Percentiles rank a stretch among this genome's conserved stretches.
Evolutionary conservation across 768 basidiomycete genomes (phyloP).

Genomic region (Trametes cinnabarina): DNA sequence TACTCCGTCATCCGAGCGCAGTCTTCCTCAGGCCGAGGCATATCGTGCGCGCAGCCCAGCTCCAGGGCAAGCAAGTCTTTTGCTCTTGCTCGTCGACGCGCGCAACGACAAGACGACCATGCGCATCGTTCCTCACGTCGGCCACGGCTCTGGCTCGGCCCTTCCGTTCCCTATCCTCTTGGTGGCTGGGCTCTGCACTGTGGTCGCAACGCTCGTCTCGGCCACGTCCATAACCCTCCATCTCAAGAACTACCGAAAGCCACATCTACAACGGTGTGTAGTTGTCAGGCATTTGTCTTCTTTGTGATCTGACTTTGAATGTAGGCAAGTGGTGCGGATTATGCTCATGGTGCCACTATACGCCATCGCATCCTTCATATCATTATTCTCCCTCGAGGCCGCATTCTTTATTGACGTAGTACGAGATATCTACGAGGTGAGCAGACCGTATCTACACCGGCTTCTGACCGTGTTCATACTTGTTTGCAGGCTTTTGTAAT

Average conservation of each 20-base stretch:
- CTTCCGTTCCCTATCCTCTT: conserved; percentile 52
- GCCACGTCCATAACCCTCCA: conserved; percentile 76
- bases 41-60: too few relatives aligned
- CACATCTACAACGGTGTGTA: conserved; percentile 69
- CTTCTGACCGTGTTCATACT: background rate
- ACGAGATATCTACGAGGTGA: conserved; percentile 93
- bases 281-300: background rate
- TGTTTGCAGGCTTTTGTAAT: conserved; percentile 82
- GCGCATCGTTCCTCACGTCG: conserved; percentile 1
- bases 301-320: background rate
- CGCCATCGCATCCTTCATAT: conserved; percentile 85
- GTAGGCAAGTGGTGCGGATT: conserved; percentile 88
- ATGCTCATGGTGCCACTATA: conserved; percentile 98
- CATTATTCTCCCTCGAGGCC: conserved; percentile 89
- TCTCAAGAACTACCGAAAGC: conserved; percentile 84
- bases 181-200: conserved; percentile 59
- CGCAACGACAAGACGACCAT: background rate
- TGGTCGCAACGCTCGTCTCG: conserved; percentile 71
- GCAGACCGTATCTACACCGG: too few relatives aligned
- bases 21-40: too few relatives aligned
- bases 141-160: conserved; percentile 52
- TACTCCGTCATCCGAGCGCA: too few relatives aligned
- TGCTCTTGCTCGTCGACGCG: conserved; percentile 4
- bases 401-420: conserved; percentile 96
- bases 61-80: too few relatives aligned